Percentiles rank a stretch among this genome's conserved stretches.
Conservation (phyloP, 331 rosid genomes). For the Quercus lobata region DNA sequence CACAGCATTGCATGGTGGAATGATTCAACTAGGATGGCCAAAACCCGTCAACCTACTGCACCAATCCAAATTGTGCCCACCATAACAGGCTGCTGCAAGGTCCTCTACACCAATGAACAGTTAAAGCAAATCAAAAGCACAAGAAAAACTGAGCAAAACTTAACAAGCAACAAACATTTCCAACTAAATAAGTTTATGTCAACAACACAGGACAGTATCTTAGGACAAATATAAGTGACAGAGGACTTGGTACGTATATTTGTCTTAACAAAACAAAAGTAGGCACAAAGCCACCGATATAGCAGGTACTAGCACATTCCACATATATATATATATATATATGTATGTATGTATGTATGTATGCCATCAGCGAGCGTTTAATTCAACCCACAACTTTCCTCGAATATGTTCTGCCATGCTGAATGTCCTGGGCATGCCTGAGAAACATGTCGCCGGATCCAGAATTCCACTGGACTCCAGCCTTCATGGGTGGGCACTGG, state of each 20-base stretch:
- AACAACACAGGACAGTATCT: background rate
- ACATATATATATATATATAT: background rate
- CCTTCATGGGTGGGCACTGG: conserved; percentile 32
- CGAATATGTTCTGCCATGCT: conserved; percentile 49
- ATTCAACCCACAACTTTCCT: conserved; percentile 77
- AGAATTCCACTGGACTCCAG: conserved; percentile 78
- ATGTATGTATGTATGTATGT: background rate
- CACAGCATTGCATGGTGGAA: too few species aligned
- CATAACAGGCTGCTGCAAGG: background rate
- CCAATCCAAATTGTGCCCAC: too few species aligned
- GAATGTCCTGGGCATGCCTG: conserved; percentile 52
- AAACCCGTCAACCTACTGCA: too few species aligned
- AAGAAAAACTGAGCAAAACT: background rate
- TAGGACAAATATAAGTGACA: background rate
- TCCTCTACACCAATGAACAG: background rate
- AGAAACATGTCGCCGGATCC: conserved; percentile 58
- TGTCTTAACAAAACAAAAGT: background rate
- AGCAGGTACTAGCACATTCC: background rate
- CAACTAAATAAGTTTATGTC: background rate
- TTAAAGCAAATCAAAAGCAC: background rate
- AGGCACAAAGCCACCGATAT: background rate
- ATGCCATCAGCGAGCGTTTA: background rate
- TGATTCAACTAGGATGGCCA: too few species aligned
- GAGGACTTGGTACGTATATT: background rate
- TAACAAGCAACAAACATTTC: background rate